Conservation (phyloP, 225 moss, liverwort and hornwort species). For the Ulota crispa region DNA sequence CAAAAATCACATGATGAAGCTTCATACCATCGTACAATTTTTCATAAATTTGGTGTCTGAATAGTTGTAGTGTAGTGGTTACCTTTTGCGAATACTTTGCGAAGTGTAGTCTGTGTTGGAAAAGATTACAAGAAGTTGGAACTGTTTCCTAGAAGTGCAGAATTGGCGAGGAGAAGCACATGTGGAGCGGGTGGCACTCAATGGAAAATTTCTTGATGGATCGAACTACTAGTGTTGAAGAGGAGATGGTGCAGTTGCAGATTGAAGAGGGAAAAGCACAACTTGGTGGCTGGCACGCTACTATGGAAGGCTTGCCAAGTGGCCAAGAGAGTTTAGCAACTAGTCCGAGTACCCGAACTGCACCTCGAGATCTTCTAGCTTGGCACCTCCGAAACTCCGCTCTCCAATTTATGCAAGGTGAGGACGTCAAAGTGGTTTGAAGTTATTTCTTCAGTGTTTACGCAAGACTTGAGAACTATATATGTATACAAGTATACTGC, state of each 20-base stretch:
- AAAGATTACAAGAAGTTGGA: slow-evolving; percentile 16
- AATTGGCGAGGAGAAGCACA: slow-evolving; percentile 25
- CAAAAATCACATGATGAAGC: not conserved
- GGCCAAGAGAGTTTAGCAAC: slow-evolving; percentile 24
- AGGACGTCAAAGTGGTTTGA: not conserved
- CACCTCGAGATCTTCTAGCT: slow-evolving; percentile 65
- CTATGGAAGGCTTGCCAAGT: slow-evolving; percentile 13
- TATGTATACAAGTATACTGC: too few relatives aligned
- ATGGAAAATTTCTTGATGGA: slow-evolving; percentile 17
- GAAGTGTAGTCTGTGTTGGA: not conserved
- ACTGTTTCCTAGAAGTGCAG: slow-evolving; percentile 37
- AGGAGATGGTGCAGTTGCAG: slow-evolving; percentile 32
- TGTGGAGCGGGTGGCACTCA: slow-evolving; percentile 65
- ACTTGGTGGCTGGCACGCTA: slow-evolving; percentile 57
- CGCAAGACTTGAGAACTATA: too few relatives aligned
- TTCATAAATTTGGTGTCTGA: not conserved
- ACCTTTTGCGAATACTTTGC: not conserved
- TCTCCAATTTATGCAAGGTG: slow-evolving; percentile 48
- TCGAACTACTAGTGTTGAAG: slow-evolving; percentile 21
- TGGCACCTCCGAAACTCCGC: slow-evolving; percentile 57
- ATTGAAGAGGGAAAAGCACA: slow-evolving; percentile 50
- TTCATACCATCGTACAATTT: not conserved
- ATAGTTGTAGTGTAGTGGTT: not conserved
- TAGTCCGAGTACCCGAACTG: slow-evolving; percentile 23
- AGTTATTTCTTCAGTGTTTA: not conserved